Base-by-base conservation (phyloP, 2,329 filamentous ascomycete genomes). In the Talaromyces piceae region DNA sequence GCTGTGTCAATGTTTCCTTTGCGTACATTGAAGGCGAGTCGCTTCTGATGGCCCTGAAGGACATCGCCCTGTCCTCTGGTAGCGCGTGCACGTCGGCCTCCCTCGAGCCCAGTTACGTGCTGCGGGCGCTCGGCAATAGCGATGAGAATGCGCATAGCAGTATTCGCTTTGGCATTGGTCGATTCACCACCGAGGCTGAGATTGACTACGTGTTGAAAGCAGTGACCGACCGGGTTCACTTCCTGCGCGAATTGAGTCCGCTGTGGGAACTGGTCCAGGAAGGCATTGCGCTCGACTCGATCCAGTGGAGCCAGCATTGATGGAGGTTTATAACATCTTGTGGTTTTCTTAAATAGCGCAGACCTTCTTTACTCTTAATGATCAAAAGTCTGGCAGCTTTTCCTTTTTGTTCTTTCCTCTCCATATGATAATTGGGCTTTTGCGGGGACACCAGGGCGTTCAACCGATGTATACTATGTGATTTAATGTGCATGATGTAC, bases 21-120 rank as follows among this genome's bases (percentile, higher is more conserved):
- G 91, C 93, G 28, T 98, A 98, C 63, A 90, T 98, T 4, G 93
- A 98, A 72, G 93, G 93, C 59, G 93, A 98, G 72, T 97, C 93
- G 2, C 84, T 98, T 1, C 79, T 98, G 57, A 98, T 98, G 93
- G 93, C 93, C 0, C 75, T 98, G 43, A 98, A 98, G 73, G 93
- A 98, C 61, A 96, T 98, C 70, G 93, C 93, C 0, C 76, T 98
- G 30, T 97, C 91, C 5, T 98, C 93, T 0, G 93, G 93, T 52
- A 96, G 90, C 64, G 93, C 93, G 5, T 98, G 93, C 73, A 98
- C 93, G 2, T 97, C 91, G 4, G 93, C 93, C 0, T 98, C 93
- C 1, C 76, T 98, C 28, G 93, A 98, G 70, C 93, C 93, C 13
- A 95, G 88, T 68, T 98, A 98, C 68, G 93, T 98, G 44, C 80